phyloP scores from a whole-genome alignment of 345 rosid genomes.

The Eucalyptus grandis region DNA sequence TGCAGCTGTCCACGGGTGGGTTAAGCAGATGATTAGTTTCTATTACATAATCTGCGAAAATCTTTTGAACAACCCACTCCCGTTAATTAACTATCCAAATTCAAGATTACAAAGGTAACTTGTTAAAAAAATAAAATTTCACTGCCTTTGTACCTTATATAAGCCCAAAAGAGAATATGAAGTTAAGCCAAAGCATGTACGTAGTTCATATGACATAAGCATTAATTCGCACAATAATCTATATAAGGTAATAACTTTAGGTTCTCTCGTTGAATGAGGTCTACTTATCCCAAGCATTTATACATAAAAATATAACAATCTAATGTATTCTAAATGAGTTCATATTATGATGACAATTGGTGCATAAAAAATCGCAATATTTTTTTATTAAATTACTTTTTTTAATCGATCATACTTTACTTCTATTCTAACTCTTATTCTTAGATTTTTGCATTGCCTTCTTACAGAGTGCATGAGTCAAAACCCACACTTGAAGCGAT shows the following conservation, averaged over 20 bases:
- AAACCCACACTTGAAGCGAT: neutral
- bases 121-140: neutral
- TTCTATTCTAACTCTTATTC: no score
- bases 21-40: neutral
- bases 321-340: neutral
- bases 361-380: neutral
- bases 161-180: neutral
- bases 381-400: neutral
- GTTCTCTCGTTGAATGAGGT: neutral
- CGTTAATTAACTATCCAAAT: neutral
- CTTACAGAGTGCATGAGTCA: no score
- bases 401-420: fast-evolving
- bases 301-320: neutral
- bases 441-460: no score
- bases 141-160: neutral
- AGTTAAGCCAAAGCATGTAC: neutral
- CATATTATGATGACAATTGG: neutral
- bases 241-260: neutral
- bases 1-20: no score
- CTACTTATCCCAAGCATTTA: neutral
- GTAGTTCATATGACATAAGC: neutral
- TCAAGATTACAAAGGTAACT: neutral
- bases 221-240: neutral
- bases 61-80: neutral
- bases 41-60: neutral